A percentile compares a stretch with the other conserved stretches of the same genome.
phyloP scores from a whole-genome alignment of 2,329 filamentous ascomycete genomes.

The Cadophora malorum region DNA sequence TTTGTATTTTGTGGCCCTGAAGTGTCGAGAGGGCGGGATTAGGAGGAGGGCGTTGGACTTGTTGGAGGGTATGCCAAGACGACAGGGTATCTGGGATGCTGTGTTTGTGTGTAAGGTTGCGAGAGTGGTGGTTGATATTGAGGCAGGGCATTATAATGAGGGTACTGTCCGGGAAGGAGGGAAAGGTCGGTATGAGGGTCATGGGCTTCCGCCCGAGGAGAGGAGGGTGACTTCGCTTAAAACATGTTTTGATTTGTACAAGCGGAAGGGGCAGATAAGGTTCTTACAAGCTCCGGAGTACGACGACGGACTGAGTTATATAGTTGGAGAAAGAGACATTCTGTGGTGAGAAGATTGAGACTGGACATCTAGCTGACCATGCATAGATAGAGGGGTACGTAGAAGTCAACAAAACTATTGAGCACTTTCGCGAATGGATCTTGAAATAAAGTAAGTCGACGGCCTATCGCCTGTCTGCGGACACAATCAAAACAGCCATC shows the following conservation, averaged over 20 bases:
- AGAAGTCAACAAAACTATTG: too few species aligned
- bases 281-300: neutral
- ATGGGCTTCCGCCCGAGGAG: neutral
- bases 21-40: neutral
- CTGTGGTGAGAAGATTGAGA: neutral
- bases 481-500: neutral
- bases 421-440: too few species aligned
- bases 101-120: neutral
- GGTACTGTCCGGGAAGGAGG: too few species aligned
- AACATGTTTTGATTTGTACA: neutral
- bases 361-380: neutral
- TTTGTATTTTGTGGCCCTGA: constrained; percentile 6
- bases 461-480: too few species aligned
- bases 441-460: too few species aligned
- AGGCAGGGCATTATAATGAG: neutral
- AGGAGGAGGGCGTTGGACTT: neutral
- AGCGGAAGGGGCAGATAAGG: neutral
- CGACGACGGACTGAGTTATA: neutral
- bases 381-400: neutral
- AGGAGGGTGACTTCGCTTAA: constrained; percentile 2
- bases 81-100: constrained; percentile 7
- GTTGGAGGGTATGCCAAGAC: constrained; percentile 1
- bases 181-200: neutral
- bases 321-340: neutral
- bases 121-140: neutral